Evolutionary conservation across 352 stramenopile species (phyloP).

Genomic region (Achlya hypogyna): DNA sequence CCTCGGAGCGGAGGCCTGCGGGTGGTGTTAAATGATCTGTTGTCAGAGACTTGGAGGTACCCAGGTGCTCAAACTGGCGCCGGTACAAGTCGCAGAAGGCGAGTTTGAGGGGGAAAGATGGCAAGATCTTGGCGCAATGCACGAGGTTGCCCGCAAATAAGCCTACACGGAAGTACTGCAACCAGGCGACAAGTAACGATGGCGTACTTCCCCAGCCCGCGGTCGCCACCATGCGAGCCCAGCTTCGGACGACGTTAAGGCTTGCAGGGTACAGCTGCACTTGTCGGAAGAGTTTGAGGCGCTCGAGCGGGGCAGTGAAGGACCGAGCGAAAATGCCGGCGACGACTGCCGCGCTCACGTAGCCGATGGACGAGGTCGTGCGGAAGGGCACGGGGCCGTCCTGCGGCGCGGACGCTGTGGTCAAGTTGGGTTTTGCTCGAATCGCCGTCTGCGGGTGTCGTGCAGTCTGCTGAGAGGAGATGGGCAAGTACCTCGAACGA

Average conservation of each 20-base stretch:
- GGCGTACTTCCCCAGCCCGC: slow-evolving; percentile 40
- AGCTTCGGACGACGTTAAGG: slow-evolving; percentile 24
- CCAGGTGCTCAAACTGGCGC: slow-evolving; percentile 32
- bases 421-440: slow-evolving; percentile 13
- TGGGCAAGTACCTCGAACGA: slow-evolving; percentile 4
- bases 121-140: slow-evolving; percentile 76
- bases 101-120: slow-evolving; percentile 72
- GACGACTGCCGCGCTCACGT: slow-evolving; percentile 41
- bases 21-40: background rate
- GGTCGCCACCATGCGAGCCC: slow-evolving; percentile 64
- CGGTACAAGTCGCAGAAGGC: slow-evolving; percentile 63
- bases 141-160: slow-evolving; percentile 72
- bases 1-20: slow-evolving; percentile 23
- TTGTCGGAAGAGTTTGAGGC: slow-evolving; percentile 79
- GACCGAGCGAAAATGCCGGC: slow-evolving; percentile 55
- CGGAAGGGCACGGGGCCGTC: slow-evolving; percentile 19
- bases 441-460: slow-evolving; percentile 22
- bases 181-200: too few relatives aligned
- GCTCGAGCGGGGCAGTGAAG: slow-evolving; percentile 59
- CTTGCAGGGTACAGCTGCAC: slow-evolving; percentile 25
- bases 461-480: background rate
- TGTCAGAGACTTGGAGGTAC: background rate
- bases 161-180: slow-evolving; percentile 19
- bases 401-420: slow-evolving; percentile 27
- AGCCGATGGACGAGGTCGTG: slow-evolving; percentile 1